Evolutionary conservation across 768 basidiomycete species (phyloP), one percentile per base, ranked within the genome.

Genomic region (Naganishia antarctica): DNA sequence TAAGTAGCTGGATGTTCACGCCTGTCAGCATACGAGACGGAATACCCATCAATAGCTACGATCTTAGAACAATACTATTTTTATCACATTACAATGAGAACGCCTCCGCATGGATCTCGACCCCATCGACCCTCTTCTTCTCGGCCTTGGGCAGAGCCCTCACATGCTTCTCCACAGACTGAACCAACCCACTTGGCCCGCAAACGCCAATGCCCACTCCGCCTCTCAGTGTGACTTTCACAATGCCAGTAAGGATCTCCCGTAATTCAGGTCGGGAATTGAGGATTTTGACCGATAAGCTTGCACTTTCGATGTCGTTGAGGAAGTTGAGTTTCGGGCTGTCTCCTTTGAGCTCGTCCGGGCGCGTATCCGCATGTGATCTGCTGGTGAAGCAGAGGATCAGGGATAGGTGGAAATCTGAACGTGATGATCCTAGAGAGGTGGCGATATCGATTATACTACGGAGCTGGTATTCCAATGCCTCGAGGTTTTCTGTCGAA

Each of bases 201-300:
- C 69, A 69, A 43, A 34, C 66, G n/a, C 63, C 51, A n/a, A 69
- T 60, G 6, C 58, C 69, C 5, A 69, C 63, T 21, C 69, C 66
- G 4, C 69, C 69, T 21, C 34, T 34, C 16, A 21, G 13, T 1
- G 63, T 65, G 1, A 32, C 29, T 18, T 51, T 32, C 9, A 61
- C 53, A 15, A 60, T 37, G 25, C 45, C 49, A 15, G 47, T 18
- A 32, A 69, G 41, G 26, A 69, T 31, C 5, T 13, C 31, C 12
- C 21, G 16, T 15, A 67, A 44, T 34, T 69, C 61, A 5, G 69
- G 69, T 4, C 69, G 66, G 25, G 41, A 48, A 43, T 65, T 61
- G 44, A 60, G 29, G 37, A 65, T 65, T 16, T 26, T 47, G 26
- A 65, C 45, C 5, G 58, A 21, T 23, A 41, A 6, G 23, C 4